Evolutionary conservation across 129 eudicot species (phyloP), one percentile per base, ranked within the genome.

Genomic region (Flaveria bidentis): DNA sequence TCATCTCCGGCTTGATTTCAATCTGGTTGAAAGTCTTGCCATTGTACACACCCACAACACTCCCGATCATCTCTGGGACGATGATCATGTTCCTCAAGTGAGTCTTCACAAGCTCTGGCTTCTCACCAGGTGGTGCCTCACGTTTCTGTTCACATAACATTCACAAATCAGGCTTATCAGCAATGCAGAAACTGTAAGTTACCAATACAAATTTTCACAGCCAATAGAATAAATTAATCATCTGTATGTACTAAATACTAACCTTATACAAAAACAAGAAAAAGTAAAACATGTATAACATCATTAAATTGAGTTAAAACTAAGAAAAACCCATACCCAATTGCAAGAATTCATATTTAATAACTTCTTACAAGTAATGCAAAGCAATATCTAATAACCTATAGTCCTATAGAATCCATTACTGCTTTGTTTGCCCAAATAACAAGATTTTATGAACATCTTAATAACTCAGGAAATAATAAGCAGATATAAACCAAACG

Each of bases 21-120:
- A 92, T 87, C 78, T 89, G 92, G 28, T 92, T 92, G 85, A 92
- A 92, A 4, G 94, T 90, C 78, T 92, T 92, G 9, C 98, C 98
- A 45, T 90, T 93, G 96, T 93, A 93, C 17, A 93, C 95, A 16
- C 98, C 98, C 50, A 93, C 28, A 47, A 93, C 91, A 10, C 98
- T 90, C 25, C 98, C 98, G 25, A 93, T 93, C 98, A 93, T 93
- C 83, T 93, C 98, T 41, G 98, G 98, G 3, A 93, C 96, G 6
- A 90, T 93, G 75, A 93, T 88, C 98, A 93, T 93, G 84, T 90
- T 93, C 5, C 98, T 76, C 71, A 93, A 82, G 84, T 93, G 98
- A 15, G 98, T 93, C 51, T 88, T 90, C 28, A 93, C 98, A 4
- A 87, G 86, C 15, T 89, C 92, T 4, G 98, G 98, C 87, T 93